Evolutionary conservation across 768 basidiomycete species (phyloP).

Genomic region (Chiua virens): DNA sequence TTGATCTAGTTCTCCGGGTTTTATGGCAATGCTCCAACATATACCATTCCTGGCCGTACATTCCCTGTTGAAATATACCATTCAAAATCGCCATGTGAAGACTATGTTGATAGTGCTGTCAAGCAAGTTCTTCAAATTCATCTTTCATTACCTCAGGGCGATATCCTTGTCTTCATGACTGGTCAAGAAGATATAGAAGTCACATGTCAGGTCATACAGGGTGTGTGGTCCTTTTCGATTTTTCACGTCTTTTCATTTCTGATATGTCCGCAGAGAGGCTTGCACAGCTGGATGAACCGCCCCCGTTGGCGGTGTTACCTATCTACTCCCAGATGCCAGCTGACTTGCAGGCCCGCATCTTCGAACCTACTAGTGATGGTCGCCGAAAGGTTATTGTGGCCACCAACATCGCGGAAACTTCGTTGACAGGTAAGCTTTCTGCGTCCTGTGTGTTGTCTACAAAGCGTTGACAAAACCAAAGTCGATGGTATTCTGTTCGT

Average conservation of each 20-base stretch:
- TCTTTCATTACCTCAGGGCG: slow-evolving; percentile 87
- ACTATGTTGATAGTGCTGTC: slow-evolving; percentile 97
- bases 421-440: slow-evolving; percentile 68
- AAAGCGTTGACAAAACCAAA: slow-evolving; percentile 28
- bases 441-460: neutral
- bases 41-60: slow-evolving; percentile 91
- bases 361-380: slow-evolving; percentile 91
- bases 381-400: slow-evolving; percentile 97
- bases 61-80: slow-evolving; percentile 98
- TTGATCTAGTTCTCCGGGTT: slow-evolving; percentile 85
- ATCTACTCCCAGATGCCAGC: slow-evolving; percentile 99
- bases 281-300: slow-evolving; percentile 86
- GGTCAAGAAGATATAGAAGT: slow-evolving; percentile 99
- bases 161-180: slow-evolving; percentile 99
- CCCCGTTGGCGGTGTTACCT: slow-evolving; percentile 86
- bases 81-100: slow-evolving; percentile 96
- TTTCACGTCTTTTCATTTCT: neutral
- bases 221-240: slow-evolving; percentile 39
- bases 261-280: slow-evolving; percentile 67
- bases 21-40: slow-evolving; percentile 93
- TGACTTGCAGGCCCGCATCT: slow-evolving; percentile 97
- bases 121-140: slow-evolving; percentile 98
- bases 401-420: slow-evolving; percentile 98
- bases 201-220: slow-evolving; percentile 91
- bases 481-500: slow-evolving; percentile 98